Conservation (phyloP, 805 yeast genomes). For the Zygoascus tannicola region DNA sequence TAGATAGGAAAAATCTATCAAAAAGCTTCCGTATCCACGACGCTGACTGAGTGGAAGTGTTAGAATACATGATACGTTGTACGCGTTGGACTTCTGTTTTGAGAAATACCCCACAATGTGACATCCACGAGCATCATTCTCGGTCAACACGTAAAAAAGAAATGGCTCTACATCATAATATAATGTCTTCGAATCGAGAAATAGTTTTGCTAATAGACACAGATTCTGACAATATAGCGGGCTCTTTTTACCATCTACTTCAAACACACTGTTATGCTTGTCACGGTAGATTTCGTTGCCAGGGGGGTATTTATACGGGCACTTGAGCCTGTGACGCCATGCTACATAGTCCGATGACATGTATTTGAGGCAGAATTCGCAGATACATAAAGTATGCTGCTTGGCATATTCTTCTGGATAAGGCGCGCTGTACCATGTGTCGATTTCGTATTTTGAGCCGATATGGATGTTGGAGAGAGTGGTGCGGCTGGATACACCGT, state of each 20-base stretch:
- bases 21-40: slow-evolving; percentile 78
- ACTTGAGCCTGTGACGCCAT: slow-evolving; percentile 66
- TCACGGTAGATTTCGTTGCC: slow-evolving; percentile 87
- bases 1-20: slow-evolving; percentile 83
- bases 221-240: slow-evolving; percentile 79
- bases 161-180: slow-evolving; percentile 96
- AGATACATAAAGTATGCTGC: slow-evolving; percentile 55
- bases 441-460: slow-evolving; percentile 44
- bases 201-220: slow-evolving; percentile 81
- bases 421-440: slow-evolving; percentile 90
- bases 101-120: slow-evolving; percentile 93
- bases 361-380: slow-evolving; percentile 79
- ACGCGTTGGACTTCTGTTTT: slow-evolving; percentile 58
- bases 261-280: slow-evolving; percentile 62
- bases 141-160: slow-evolving; percentile 76
- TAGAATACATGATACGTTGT: slow-evolving; percentile 83
- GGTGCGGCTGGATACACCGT: slow-evolving; percentile 20
- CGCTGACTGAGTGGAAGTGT: slow-evolving; percentile 84
- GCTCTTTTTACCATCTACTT: slow-evolving; percentile 83
- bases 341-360: slow-evolving; percentile 59
- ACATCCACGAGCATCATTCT: slow-evolving; percentile 44
- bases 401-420: slow-evolving; percentile 79
- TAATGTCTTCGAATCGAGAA: slow-evolving; percentile 81
- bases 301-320: slow-evolving; percentile 68
- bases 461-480: slow-evolving; percentile 59